Evolutionary conservation across 768 basidiomycete species (phyloP).

Genomic region (Plicaturopsis crispa): DNA sequence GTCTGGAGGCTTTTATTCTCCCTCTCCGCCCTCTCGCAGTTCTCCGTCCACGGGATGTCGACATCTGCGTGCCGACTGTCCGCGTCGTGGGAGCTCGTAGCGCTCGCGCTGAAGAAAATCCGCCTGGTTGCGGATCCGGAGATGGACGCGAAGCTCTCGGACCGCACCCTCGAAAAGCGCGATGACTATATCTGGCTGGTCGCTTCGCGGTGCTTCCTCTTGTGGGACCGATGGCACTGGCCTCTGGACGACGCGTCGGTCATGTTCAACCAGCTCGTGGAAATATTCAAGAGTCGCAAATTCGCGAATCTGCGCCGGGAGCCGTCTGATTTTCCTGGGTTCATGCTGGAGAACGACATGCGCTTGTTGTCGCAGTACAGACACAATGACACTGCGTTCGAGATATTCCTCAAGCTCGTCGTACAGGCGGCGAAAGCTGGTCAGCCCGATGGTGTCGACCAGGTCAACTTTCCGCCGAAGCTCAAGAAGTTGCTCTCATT

Average conservation of each 20-base stretch:
- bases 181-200: slow-evolving; percentile 69
- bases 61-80: slow-evolving; percentile 32
- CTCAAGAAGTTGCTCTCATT: slow-evolving; percentile 66
- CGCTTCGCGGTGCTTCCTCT: slow-evolving; percentile 62
- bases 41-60: slow-evolving; percentile 49
- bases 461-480: slow-evolving; percentile 28
- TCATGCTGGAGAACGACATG: slow-evolving; percentile 52
- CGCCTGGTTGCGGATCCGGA: slow-evolving; percentile 41
- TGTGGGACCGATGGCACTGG: slow-evolving; percentile 80
- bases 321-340: slow-evolving; percentile 60
- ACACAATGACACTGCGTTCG: slow-evolving; percentile 61
- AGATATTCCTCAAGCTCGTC: slow-evolving; percentile 76
- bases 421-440: slow-evolving; percentile 47
- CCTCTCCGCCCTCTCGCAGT: slow-evolving; percentile 72
- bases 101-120: slow-evolving; percentile 50
- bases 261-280: slow-evolving; percentile 57
- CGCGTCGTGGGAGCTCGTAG: slow-evolving; percentile 62
- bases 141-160: slow-evolving; percentile 30
- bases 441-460: slow-evolving; percentile 15
- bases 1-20: slow-evolving; percentile 68
- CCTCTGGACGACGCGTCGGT: slow-evolving; percentile 42
- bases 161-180: slow-evolving; percentile 37
- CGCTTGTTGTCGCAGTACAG: slow-evolving; percentile 42
- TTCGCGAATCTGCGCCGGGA: slow-evolving; percentile 66
- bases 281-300: slow-evolving; percentile 70